Percentiles rank a stretch among this genome's conserved stretches.
These are phyloP conservation scores for Astrephomene gubernaculifera DNA, from an alignment of 139 green algal genomes.

Conservation along the genomic window DNA sequence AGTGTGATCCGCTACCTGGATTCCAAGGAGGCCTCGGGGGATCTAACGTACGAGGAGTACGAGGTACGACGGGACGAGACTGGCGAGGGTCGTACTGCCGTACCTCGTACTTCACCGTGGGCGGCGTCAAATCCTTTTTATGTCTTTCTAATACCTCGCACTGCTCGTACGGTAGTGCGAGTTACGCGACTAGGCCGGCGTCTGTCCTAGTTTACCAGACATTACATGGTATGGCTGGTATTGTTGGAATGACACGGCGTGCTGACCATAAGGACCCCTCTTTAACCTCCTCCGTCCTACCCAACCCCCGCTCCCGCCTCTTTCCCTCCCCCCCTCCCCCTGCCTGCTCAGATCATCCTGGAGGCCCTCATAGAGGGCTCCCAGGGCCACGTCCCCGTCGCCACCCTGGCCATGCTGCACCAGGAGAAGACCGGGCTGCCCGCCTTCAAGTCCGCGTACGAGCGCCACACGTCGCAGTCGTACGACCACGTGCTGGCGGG, in stretches of 20 bases:
- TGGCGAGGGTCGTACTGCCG: no score
- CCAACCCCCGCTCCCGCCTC: no score
- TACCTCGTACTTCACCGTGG: no score
- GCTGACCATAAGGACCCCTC: no score
- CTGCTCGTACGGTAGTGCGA: background rate
- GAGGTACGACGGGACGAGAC: conserved; percentile 5
- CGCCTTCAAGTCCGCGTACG: conserved; percentile 10
- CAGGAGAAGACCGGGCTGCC: conserved; percentile 5
- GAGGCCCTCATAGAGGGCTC: conserved; percentile 42
- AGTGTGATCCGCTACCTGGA: conserved; percentile 24
- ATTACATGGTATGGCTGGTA: no score
- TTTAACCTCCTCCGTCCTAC: no score
- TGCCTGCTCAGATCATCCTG: conserved; percentile 26
- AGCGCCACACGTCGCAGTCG: conserved; percentile 1
- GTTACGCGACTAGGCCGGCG: no score
- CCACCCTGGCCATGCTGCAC: conserved; percentile 3
- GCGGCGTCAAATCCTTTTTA: no score
- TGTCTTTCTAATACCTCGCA: no score
- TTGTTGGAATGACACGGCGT: no score
- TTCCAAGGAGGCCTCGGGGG: conserved; percentile 12
- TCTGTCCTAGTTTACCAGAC: no score
- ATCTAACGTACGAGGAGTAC: conserved; percentile 43
- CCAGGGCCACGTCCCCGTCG: background rate
- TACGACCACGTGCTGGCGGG: conserved; percentile 35
- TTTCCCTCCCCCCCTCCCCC: background rate